Conservation (phyloP, 2,329 filamentous ascomycete species). For the Chrysosporium queenslandicum region DNA sequence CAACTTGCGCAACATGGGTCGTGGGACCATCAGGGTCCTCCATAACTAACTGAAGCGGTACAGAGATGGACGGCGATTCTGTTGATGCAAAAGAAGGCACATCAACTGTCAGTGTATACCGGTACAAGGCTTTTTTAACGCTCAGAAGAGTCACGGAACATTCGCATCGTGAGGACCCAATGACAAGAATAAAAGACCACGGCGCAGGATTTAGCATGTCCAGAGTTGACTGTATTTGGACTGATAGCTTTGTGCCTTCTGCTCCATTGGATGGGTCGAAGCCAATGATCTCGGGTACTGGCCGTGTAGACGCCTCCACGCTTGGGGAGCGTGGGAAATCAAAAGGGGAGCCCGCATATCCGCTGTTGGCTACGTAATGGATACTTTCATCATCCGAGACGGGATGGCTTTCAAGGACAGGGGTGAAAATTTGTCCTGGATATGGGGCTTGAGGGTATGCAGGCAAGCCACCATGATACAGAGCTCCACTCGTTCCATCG, state of each 20-base stretch:
- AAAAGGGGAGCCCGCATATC: conserved; percentile 38
- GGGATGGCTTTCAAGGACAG: conserved; percentile 33
- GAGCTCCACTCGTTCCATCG: conserved; percentile 21
- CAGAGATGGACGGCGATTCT: conserved; percentile 45
- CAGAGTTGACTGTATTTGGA: conserved; percentile 66
- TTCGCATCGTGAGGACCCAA: conserved; percentile 65
- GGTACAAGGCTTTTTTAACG: conserved; percentile 50
- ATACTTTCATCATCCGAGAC: conserved; percentile 35
- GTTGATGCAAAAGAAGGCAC: conserved; percentile 57
- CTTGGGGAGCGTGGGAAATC: conserved; percentile 58
- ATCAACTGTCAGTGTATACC: conserved; percentile 62
- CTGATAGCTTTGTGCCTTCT: conserved; percentile 58
- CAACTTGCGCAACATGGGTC: conserved; percentile 46
- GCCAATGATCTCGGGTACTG: conserved; percentile 55
- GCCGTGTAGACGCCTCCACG: conserved; percentile 51
- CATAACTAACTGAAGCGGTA: conserved; percentile 51
- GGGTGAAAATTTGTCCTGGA: conserved; percentile 33
- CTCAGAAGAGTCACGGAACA: conserved; percentile 54
- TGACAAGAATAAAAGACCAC: conserved; percentile 53
- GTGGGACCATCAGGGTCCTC: conserved; percentile 47
- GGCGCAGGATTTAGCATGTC: conserved; percentile 55
- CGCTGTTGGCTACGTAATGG: conserved; percentile 29
- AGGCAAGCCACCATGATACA: conserved; percentile 3
- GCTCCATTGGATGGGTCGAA: conserved; percentile 60
- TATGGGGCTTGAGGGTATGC: conserved; percentile 32